Evolutionary conservation across 2,329 filamentous ascomycete genomes (phyloP), one percentile per base, ranked within the genome.

Genomic region (Epichloe sp.): DNA sequence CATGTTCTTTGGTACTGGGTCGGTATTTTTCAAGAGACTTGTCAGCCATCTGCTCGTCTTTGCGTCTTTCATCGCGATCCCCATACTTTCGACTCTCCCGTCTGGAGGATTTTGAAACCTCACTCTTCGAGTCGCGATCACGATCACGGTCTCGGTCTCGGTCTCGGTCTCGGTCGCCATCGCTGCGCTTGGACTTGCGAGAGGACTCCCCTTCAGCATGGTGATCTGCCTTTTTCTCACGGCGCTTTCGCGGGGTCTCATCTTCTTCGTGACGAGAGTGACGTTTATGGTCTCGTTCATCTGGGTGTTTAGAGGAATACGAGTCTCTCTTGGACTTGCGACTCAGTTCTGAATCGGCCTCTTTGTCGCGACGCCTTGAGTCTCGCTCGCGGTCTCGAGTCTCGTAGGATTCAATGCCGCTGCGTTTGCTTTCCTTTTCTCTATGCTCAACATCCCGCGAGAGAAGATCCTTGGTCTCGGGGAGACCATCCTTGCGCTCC

Each of bases 231-330:
- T 55, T 54, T 49, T 59, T 57, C 51, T 65, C 63, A n/a, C 57
- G 59, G 47, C 58, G 60, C 55, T 64, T 63, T 45, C 54, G 59
- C 5, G 59, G 54, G 43, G 55, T 55, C 50, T 63, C 60, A 40
- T 66, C 60, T 48, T 68, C 65, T 51, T 67, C 60, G 53, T 63
- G 50, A 56, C 60, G 60, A 50, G 63, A 61, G 49, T 64, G 56
- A 48, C 60, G 63, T 51, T 61, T 61, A 50, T 57, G 54, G 34
- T 62, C 55, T 51, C 54, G 60, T 38, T 68, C 59, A 53, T 64
- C 60, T 47, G 60, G 50, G 55, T 61, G 52, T 38, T 63, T 62
- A 10, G 58, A 57, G 4, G 62, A 53, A 40, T 59, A 55, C 44
- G 64, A 59, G 46, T 65, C 65, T 35, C 58, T 60, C 50, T 64